These are phyloP conservation scores for Colletotrichum navitas DNA, from an alignment of 2,329 filamentous ascomycete species.

Conservation along the genomic window DNA sequence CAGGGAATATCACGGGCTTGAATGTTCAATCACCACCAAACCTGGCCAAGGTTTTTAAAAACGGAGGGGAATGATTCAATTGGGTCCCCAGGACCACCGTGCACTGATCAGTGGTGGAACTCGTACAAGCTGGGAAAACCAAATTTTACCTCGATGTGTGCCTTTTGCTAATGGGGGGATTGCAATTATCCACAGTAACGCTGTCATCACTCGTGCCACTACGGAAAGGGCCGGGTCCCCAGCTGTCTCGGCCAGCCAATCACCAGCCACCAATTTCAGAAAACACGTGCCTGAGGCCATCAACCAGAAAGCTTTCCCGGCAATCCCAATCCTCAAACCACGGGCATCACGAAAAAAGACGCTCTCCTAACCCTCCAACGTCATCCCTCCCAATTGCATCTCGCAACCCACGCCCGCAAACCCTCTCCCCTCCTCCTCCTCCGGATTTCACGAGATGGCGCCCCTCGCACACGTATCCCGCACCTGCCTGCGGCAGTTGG, in stretches of 20 bases:
- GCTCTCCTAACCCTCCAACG: conserved; percentile 40
- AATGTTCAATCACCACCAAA: too few relatives aligned
- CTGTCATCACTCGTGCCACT: conserved; percentile 34
- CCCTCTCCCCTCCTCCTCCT: conserved; percentile 40
- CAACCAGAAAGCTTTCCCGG: conserved; percentile 42
- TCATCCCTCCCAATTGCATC: conserved; percentile 44
- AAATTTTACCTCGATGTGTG: neutral
- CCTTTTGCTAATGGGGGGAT: conserved; percentile 30
- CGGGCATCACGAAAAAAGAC: conserved; percentile 45
- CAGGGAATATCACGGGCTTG: neutral
- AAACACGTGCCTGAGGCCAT: conserved; percentile 48
- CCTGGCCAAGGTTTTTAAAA: neutral
- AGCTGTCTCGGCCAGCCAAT: conserved; percentile 56
- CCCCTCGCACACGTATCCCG: conserved; percentile 77
- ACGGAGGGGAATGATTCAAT: neutral
- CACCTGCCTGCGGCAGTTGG: conserved; percentile 73
- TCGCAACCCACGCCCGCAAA: conserved; percentile 31
- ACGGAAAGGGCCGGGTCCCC: conserved; percentile 43
- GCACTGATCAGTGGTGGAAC: too few relatives aligned
- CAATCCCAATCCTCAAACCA: conserved; percentile 51
- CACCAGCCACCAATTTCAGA: conserved; percentile 59
- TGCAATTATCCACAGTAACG: conserved; percentile 22
- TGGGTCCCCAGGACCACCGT: too few relatives aligned
- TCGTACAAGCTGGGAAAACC: neutral
- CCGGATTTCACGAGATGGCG: conserved; percentile 66